Conservation (phyloP, 257 asterid species). For the Linaria vulgaris region DNA sequence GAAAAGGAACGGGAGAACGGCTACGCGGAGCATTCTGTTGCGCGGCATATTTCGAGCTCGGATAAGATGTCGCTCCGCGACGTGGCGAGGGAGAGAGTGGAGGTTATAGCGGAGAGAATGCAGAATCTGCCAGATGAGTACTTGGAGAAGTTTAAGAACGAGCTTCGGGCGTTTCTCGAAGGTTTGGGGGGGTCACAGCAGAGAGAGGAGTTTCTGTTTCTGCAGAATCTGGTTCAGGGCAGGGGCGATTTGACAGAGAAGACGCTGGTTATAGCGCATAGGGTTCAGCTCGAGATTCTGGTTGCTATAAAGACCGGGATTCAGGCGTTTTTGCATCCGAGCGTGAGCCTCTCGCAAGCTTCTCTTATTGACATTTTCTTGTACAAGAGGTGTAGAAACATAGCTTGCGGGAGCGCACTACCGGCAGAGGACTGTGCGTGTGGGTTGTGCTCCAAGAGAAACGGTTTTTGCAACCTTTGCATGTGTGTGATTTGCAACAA, state of each 20-base stretch:
- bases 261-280: conserved; percentile 57
- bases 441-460: conserved; percentile 70
- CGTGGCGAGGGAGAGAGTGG: conserved; percentile 80
- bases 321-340: conserved; percentile 92
- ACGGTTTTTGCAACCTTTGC: conserved; percentile 97
- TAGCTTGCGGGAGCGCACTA: conserved; percentile 76
- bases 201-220: conserved; percentile 73
- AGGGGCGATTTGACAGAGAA: conserved; percentile 81
- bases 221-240: conserved; percentile 82
- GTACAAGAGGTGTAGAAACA: conserved; percentile 82
- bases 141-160: conserved; percentile 73
- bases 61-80: conserved; percentile 76
- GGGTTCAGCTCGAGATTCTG: conserved; percentile 84
- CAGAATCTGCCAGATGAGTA: conserved; percentile 78
- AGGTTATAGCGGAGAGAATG: conserved; percentile 73
- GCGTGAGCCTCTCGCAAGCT: conserved; percentile 91
- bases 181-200: conserved; percentile 86
- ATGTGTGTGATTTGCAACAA: conserved; percentile 92
- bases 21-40: conserved; percentile 73
- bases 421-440: conserved; percentile 91
- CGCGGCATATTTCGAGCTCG: conserved; percentile 57
- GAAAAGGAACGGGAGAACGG: conserved; percentile 73
- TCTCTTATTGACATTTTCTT: conserved; percentile 82
- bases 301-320: conserved; percentile 88
- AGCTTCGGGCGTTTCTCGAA: conserved; percentile 87